Evolutionary conservation across 1,284 basidiomycete genomes (phyloP).

Genomic region (Tilletia horrida): DNA sequence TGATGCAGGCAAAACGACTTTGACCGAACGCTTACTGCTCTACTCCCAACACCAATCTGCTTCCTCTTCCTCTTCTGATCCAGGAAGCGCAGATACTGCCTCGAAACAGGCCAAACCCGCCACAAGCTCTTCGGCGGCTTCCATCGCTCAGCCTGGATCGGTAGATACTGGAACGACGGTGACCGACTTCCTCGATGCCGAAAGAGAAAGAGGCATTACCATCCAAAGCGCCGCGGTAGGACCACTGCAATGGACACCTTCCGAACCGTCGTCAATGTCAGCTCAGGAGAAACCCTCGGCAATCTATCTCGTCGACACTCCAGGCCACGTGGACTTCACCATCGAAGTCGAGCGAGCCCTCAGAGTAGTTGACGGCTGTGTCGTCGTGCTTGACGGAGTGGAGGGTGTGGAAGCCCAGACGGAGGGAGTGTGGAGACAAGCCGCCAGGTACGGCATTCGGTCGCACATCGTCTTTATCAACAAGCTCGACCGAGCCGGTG

Average conservation of each 20-base stretch:
- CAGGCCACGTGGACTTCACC: conserved; percentile 87
- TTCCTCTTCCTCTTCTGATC: conserved; percentile 28
- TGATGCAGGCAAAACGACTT: conserved; percentile 84
- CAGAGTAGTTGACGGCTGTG: conserved; percentile 80
- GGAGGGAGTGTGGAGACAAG: conserved; percentile 78
- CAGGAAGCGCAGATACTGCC: not conserved
- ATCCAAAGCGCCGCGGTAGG: conserved; percentile 82
- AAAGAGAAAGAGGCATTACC: conserved; percentile 82
- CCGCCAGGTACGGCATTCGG: conserved; percentile 75
- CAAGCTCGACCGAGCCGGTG: conserved; percentile 80
- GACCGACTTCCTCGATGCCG: conserved; percentile 83
- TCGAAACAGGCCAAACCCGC: no score
- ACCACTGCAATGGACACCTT: conserved; percentile 70
- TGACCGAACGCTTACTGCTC: conserved; percentile 80
- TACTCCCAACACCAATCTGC: conserved; percentile 69
- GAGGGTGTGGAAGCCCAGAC: conserved; percentile 89
- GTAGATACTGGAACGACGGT: conserved; percentile 86
- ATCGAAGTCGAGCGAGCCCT: conserved; percentile 92
- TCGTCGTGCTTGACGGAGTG: conserved; percentile 81
- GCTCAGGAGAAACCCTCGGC: conserved; percentile 59
- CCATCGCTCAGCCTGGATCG: conserved; percentile 62
- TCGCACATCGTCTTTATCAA: conserved; percentile 79
- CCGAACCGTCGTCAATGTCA: not conserved
- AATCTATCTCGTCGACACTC: conserved; percentile 84
- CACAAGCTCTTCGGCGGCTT: not conserved